Evolutionary conservation across 306 rosid genomes (phyloP).

Genomic region (Hylodesmum podocarpum): DNA sequence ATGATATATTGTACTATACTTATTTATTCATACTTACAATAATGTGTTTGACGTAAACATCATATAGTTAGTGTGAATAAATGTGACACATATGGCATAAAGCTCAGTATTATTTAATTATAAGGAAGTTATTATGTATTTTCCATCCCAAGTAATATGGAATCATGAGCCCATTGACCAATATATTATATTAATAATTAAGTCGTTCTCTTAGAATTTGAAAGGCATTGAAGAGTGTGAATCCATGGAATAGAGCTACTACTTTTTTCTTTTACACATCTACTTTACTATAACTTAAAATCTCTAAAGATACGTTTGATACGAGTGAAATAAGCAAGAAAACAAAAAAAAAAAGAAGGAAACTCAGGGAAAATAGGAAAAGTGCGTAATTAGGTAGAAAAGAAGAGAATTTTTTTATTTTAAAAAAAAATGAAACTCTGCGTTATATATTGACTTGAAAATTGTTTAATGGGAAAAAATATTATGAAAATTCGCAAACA

Average conservation of each 20-base stretch:
- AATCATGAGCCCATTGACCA: background rate
- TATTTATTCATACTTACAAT: background rate
- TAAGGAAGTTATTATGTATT: constrained; percentile 15
- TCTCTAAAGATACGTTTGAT: too few relatives aligned
- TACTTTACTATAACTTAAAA: too few relatives aligned
- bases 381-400: too few relatives aligned
- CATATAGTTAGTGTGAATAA: constrained; percentile 5
- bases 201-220: background rate
- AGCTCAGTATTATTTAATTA: background rate
- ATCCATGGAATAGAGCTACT: background rate
- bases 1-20: background rate
- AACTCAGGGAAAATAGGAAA: too few relatives aligned
- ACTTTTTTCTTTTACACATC: too few relatives aligned
- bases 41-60: constrained; percentile 17
- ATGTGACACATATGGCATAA: background rate
- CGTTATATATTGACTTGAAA: too few relatives aligned
- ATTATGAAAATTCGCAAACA: too few relatives aligned
- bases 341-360: too few relatives aligned
- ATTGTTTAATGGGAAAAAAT: too few relatives aligned
- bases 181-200: background rate
- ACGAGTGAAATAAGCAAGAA: too few relatives aligned
- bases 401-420: too few relatives aligned
- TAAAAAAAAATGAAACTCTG: too few relatives aligned
- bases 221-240: background rate
- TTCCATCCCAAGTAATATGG: background rate